Evolutionary conservation across 495 filamentous ascomycete species (phyloP), one percentile per base, ranked within the genome.

Genomic region (Penicillium goetzii): DNA sequence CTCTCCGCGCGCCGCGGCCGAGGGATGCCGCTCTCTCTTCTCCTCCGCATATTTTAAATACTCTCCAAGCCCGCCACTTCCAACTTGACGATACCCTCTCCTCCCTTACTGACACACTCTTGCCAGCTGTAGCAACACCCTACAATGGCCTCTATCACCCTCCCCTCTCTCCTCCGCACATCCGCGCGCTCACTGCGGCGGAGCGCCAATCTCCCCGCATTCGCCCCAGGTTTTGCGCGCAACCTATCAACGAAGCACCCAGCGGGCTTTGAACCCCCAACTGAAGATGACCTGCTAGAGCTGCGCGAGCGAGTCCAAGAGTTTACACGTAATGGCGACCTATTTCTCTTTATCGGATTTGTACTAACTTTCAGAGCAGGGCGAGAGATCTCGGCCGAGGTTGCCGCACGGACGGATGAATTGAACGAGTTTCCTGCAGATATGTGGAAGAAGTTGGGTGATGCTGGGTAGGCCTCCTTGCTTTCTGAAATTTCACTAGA

Each of bases 361-460:
- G 2, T 40, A 40, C 64, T 71, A 14, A 64, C 49, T 8, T 58
- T 43, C 57, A 32, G 26, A 64, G 10, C 53, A 83, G 81, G 78
- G 54, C 74, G 81, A 56, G 82, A 83, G 59, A 94, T 99, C 63
- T 80, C 93, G 49, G 90, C 90, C 72, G 89, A 93, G 61, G 83
- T 97, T 43, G 95, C 95, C 30, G 83, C 89, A 23, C 79, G 76
- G 40, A 95, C 92, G 41, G 95, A 99, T 81, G 84, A 85, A 66
- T 81, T 80, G 70, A 98, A 99, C 84, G 89, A 88, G 56, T 99
- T 99, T 70, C 95, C 95, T 0, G 79, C 83, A 3, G 85, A 90
- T 11, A 96, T 99, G 91, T 99, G 95, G 95, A 82, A 84, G 75
- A 97, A 97, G 75, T 79, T 99, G 23, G 95, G 95, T 26, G 87